Conservation (phyloP, 345 rosid genomes). For the Angophora floribunda region DNA sequence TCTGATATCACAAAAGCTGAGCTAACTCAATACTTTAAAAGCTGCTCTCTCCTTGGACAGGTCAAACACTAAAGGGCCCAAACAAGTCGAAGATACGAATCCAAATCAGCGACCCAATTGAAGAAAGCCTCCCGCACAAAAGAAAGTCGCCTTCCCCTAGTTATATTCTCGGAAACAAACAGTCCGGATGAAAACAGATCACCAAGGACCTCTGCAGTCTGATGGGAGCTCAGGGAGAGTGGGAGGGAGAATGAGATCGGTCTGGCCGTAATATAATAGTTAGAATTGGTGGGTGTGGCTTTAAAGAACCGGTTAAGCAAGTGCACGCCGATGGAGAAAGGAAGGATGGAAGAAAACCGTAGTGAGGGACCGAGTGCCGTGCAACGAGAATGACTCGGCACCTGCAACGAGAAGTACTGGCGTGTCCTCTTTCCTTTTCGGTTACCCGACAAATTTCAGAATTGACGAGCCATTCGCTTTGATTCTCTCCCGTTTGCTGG, state of each 20-base stretch:
- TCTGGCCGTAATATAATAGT: neutral
- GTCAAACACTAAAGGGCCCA: neutral
- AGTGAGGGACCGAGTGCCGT: neutral
- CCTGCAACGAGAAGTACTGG: neutral
- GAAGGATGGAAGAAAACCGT: neutral
- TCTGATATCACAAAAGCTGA: neutral
- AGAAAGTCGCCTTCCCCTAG: neutral
- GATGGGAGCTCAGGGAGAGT: neutral
- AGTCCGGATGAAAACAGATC: neutral
- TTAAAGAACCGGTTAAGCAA: neutral
- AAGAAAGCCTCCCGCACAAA: neutral
- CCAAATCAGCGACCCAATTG: neutral
- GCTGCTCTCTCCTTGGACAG: neutral
- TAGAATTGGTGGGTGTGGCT: neutral
- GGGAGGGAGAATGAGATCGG: neutral
- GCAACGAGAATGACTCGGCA: neutral
- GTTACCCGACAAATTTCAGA: neutral
- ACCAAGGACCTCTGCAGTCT: neutral
- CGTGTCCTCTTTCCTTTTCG: neutral
- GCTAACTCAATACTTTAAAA: neutral
- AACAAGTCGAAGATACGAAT: neutral
- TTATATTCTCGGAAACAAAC: neutral
- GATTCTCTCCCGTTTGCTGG: neutral
- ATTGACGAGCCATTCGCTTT: neutral
- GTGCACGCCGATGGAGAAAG: neutral